A percentile compares a stretch with the other conserved stretches of the same genome.
These are phyloP conservation scores for Tephrocybe sp. DNA, from an alignment of 768 basidiomycete genomes.

Conservation along the genomic window DNA sequence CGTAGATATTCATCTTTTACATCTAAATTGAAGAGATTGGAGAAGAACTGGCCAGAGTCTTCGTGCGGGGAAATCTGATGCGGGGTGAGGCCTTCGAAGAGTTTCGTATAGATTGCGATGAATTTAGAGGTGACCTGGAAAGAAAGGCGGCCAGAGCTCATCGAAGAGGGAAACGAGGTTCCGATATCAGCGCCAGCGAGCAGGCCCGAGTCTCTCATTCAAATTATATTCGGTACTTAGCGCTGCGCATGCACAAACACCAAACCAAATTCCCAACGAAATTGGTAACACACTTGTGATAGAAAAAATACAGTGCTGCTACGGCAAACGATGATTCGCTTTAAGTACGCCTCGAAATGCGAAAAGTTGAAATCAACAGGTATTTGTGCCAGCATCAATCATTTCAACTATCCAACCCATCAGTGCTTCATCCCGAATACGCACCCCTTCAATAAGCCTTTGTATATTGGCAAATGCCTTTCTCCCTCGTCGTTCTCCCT, in stretches of 20 bases:
- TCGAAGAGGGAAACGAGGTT: not conserved
- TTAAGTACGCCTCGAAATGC: not conserved
- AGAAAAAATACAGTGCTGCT: too few relatives aligned
- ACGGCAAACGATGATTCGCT: too few relatives aligned
- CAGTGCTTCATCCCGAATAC: conserved; percentile 62
- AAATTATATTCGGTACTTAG: too few relatives aligned
- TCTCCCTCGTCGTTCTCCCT: conserved; percentile 71
- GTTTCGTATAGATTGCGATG: conserved; percentile 43
- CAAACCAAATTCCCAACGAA: too few relatives aligned
- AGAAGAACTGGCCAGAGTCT: conserved; percentile 49
- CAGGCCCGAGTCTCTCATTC: too few relatives aligned
- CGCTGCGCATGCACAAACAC: too few relatives aligned
- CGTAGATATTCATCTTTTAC: conserved; percentile 49
- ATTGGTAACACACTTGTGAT: too few relatives aligned
- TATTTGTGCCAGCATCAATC: conserved; percentile 43
- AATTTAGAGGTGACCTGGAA: conserved; percentile 44
- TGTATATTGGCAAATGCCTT: conserved; percentile 67
- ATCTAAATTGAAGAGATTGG: conserved; percentile 50
- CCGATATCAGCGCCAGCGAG: not conserved
- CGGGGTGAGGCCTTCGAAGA: conserved; percentile 51
- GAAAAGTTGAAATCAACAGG: not conserved
- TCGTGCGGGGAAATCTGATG: conserved; percentile 44
- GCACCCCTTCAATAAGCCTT: conserved; percentile 61
- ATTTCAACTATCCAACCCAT: conserved; percentile 63
- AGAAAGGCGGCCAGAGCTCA: conserved; percentile 18